Percentiles rank a stretch among this genome's conserved stretches.
Evolutionary conservation across 371 early-diverging fungal species (phyloP).

Genomic region (Mortierella sp.): DNA sequence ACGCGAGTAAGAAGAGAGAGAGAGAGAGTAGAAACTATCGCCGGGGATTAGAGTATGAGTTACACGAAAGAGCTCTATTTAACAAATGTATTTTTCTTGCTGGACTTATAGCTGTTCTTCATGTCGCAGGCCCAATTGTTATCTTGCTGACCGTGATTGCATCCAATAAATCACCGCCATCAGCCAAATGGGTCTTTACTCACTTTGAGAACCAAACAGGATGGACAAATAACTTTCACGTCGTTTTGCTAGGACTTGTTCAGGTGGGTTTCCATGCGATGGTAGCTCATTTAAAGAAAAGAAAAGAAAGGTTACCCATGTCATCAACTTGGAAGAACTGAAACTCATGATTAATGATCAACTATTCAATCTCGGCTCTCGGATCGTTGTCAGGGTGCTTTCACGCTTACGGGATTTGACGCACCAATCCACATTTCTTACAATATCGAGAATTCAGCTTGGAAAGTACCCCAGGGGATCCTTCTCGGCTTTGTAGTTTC

Average conservation of each 20-base stretch:
- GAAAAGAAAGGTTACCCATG: neutral
- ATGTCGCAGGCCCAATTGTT: constrained; percentile 28
- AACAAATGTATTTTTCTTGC: neutral
- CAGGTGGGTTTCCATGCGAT: constrained; percentile 6
- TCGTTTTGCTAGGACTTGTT: constrained; percentile 17
- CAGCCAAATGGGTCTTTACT: constrained; percentile 28
- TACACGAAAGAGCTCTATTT: neutral
- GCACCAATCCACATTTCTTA: constrained; percentile 38
- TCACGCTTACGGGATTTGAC: constrained; percentile 35
- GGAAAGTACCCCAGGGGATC: constrained; percentile 26
- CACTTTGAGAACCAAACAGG: constrained; percentile 48
- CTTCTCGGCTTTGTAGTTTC: constrained; percentile 21
- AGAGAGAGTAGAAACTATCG: neutral
- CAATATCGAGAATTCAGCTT: constrained; percentile 23
- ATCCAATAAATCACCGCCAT: constrained; percentile 17
- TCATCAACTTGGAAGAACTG: neutral
- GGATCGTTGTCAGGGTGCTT: constrained; percentile 16
- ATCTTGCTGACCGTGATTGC: constrained; percentile 23
- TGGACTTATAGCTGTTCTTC: constrained; percentile 16
- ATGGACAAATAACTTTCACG: constrained; percentile 21
- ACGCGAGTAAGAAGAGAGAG: neutral
- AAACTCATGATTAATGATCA: neutral
- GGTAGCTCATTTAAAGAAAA: neutral
- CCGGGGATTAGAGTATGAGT: no score
- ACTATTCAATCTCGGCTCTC: neutral